Base-by-base conservation (phyloP, 202 grass and related monocot genomes). In the Hordeum pubiflorum region DNA sequence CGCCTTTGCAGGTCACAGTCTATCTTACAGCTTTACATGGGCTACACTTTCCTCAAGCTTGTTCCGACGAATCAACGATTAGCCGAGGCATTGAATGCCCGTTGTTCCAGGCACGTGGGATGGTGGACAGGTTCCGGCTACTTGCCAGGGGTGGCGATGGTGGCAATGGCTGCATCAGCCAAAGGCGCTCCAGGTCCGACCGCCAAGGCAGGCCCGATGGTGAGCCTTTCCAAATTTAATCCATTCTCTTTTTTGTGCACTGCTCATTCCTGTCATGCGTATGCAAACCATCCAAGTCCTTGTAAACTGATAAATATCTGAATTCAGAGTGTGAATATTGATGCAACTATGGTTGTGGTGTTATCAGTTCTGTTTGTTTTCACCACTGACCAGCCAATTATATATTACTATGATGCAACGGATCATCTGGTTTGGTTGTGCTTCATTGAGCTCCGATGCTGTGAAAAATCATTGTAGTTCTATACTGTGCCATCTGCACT, bases 61-160 rank as follows among this genome's bases (percentile, higher is more conserved):
- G 52, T 55, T 55, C 23, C 68, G 13, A 46, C 13, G 68, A 70
- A 70, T 40, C 67, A 5, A 70, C 7, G 20, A 14, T 17, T 22
- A 29, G 24, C 40, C 0, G 41, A 48, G 23, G 7, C 23, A 5
- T 18, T 18, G 40, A 48, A 71, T 46, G 48, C 3, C 39, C 3
- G 0, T 71, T 26, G 40, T 48, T 46, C 14, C 76, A 97, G 94
- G 84, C 91, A 38, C 82, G 82, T 82, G 91, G 77, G 22, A 94
- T 94, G 94, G 82, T 93, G 76, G 92, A 94, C 70, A 91, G 74
- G 69, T 91, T 94, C 57, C 79, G 84, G 14, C n/a, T 97, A 52
- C 79, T 82, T 77, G 92, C 95, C 59, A 97, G 89, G 77, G 92
- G 95, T 27, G 95, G 90, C 3, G 92, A 94, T 10, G 92, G 90